Percentiles rank a stretch among this genome's conserved stretches.
Conservation (phyloP, 352 stramenopile species). For the Phytophthora quininea region DNA sequence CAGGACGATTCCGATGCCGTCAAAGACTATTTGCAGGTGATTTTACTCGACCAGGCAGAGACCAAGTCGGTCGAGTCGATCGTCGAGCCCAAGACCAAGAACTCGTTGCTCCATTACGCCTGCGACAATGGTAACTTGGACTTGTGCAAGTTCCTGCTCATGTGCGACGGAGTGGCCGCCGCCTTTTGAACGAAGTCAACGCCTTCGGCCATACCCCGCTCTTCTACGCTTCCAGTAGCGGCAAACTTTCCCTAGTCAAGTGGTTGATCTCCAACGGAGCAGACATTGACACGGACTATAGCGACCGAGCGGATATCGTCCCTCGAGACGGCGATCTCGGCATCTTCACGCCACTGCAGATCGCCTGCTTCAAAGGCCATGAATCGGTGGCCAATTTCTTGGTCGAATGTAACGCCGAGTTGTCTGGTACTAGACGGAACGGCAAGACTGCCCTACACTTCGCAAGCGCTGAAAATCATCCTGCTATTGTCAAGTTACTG, state of each 20-base stretch:
- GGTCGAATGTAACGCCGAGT: conserved; percentile 82
- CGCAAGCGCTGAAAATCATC: conserved; percentile 66
- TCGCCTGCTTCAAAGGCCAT: conserved; percentile 77
- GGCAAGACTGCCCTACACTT: conserved; percentile 81
- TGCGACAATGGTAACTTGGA: conserved; percentile 85
- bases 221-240: conserved; percentile 81
- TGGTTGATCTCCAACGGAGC: conserved; percentile 86
- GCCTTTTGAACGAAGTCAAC: conserved; percentile 81
- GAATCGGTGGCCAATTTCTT: conserved; percentile 76
- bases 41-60: conserved; percentile 41
- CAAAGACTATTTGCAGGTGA: conserved; percentile 59
- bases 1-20: conserved; percentile 73
- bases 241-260: conserved; percentile 77
- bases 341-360: conserved; percentile 83
- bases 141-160: conserved; percentile 83
- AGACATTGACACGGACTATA: conserved; percentile 86
- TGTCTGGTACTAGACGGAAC: conserved; percentile 67
- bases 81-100: conserved; percentile 68
- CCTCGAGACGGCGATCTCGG: conserved; percentile 64
- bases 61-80: conserved; percentile 39
- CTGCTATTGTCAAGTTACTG: conserved; percentile 64
- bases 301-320: conserved; percentile 50
- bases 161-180: conserved; percentile 63
- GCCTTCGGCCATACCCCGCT: conserved; percentile 77
- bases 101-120: conserved; percentile 81